Evolutionary conservation across 768 basidiomycete genomes (phyloP).

Genomic region (Russula earlei): DNA sequence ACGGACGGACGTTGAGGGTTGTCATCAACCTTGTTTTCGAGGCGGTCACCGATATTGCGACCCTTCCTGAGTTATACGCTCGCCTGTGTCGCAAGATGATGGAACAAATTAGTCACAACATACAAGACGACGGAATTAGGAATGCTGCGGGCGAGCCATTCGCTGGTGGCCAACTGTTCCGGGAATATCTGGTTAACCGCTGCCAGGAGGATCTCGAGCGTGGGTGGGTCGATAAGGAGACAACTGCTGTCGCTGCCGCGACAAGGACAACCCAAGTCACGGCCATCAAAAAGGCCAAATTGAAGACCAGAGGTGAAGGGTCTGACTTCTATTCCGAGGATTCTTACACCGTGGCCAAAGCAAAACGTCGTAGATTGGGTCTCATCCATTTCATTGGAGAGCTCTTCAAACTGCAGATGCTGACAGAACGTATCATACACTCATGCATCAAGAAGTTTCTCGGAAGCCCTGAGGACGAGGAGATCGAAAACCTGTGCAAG

Average conservation of each 20-base stretch:
- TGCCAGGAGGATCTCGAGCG: constrained; percentile 98
- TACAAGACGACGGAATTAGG: constrained; percentile 82
- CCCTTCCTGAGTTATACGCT: constrained; percentile 97
- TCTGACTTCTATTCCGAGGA: constrained; percentile 86
- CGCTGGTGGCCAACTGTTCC: constrained; percentile 87
- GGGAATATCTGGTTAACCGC: constrained; percentile 91
- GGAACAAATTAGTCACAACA: constrained; percentile 81
- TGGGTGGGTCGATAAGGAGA: constrained; percentile 86
- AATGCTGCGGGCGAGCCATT: constrained; percentile 80
- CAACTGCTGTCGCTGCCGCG: constrained; percentile 78
- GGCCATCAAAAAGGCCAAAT: constrained; percentile 44
- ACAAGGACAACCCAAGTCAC: constrained; percentile 76
- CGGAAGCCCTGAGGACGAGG: constrained; percentile 92
- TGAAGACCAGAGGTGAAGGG: constrained; percentile 35
- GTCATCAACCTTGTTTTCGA: constrained; percentile 96
- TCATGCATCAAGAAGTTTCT: constrained; percentile 95
- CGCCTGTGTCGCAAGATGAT: constrained; percentile 92
- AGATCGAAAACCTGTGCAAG: constrained; percentile 93
- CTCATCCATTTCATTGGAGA: constrained; percentile 98
- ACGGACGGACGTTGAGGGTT: constrained; percentile 88
- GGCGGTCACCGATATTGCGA: constrained; percentile 93
- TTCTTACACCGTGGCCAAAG: constrained; percentile 93
- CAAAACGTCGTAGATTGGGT: constrained; percentile 93
- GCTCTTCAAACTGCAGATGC: constrained; percentile 97
- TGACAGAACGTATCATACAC: constrained; percentile 97